phyloP scores from a whole-genome alignment of 1,284 basidiomycete genomes.

The Sanguinoderma infundibulare region DNA sequence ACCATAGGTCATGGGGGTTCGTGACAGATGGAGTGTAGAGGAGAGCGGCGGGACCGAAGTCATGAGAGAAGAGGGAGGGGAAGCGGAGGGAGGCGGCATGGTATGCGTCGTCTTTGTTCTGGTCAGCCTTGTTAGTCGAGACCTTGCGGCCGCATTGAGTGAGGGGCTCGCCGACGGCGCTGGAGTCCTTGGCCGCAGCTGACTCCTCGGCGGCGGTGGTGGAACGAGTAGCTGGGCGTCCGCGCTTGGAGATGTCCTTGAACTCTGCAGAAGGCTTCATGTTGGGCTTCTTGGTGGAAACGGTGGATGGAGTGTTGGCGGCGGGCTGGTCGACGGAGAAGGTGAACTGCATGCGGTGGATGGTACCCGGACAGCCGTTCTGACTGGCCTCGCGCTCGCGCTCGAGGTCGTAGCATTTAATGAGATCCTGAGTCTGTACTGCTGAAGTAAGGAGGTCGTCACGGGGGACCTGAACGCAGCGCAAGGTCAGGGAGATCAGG shows the following conservation, averaged over 20 bases:
- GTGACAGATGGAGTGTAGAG: slow-evolving; percentile 68
- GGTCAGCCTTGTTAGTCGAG: too few species aligned
- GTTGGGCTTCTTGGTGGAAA: slow-evolving; percentile 65
- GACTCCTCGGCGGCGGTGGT: slow-evolving; percentile 37
- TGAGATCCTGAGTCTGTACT: slow-evolving; percentile 77
- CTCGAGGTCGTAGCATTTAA: too few species aligned
- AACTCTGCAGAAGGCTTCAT: slow-evolving; percentile 70
- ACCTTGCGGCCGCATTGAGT: too few species aligned
- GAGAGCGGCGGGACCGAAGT: slow-evolving; percentile 79
- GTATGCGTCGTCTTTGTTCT: too few species aligned
- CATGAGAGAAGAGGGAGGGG: slow-evolving; percentile 70
- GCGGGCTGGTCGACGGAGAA: slow-evolving; percentile 76
- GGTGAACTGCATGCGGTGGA: too few species aligned
- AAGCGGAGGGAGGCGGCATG: slow-evolving; percentile 52
- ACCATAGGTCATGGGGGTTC: slow-evolving; percentile 72
- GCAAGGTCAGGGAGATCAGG: too few species aligned
- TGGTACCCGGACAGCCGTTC: slow-evolving; percentile 64
- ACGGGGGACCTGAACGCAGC: too few species aligned
- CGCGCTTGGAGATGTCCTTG: slow-evolving; percentile 51
- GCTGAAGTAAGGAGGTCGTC: too few species aligned
- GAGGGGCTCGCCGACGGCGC: slow-evolving; percentile 28
- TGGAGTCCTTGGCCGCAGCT: slow-evolving; percentile 27
- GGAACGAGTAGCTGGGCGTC: slow-evolving; percentile 42
- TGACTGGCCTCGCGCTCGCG: slow-evolving; percentile 73
- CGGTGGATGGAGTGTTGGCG: slow-evolving; percentile 45